Evolutionary conservation across 139 green algal genomes (phyloP), one percentile per base, ranked within the genome.

Genomic region (Astrephomene gubernaculifera): DNA sequence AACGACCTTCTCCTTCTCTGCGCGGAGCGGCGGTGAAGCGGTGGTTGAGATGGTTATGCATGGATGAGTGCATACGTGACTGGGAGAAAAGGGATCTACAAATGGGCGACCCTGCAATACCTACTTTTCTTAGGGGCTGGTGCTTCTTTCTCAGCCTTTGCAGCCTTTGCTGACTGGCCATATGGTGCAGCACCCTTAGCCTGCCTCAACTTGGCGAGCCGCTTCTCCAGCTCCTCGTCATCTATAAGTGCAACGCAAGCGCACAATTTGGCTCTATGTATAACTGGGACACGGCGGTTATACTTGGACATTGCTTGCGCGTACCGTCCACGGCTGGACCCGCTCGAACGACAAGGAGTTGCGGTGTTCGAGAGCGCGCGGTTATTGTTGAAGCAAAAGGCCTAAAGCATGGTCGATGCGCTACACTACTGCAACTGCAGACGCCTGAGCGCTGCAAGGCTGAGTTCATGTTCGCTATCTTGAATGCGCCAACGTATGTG

Each of bases 181-280:
- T 92, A 86, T 31, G 90, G 88, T 7, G 93, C 95, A 24, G 90
- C 88, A 25, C 93, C 93, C 89, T 97, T 96, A 12, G 88, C 92
- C 35, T 83, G 87, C 31, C 93, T 91, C 52, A 98, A 88, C 44
- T 90, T 89, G 8, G 90, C 93, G 36, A 98, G 87, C 10, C 95
- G 91, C 33, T 89, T 88, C 86, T 98, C 95, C 43, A 98, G 94
- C 63, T 95, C 94, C 22, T 33, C 80, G 60, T 93, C 90, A 27
- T 87, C 88, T 71, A 25, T 36, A 43, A 49, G 8, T n/a, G n/a
- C n/a, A n/a, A n/a, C n/a, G n/a, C n/a, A n/a, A n/a, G n/a, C n/a
- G n/a, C n/a, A n/a, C n/a, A n/a, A n/a, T n/a, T n/a, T n/a, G n/a
- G n/a, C n/a, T n/a, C n/a, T n/a, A n/a, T n/a, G n/a, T n/a, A n/a